Evolutionary conservation across 2,329 filamentous ascomycete species (phyloP).

Genomic region (Fusarium acutatum): DNA sequence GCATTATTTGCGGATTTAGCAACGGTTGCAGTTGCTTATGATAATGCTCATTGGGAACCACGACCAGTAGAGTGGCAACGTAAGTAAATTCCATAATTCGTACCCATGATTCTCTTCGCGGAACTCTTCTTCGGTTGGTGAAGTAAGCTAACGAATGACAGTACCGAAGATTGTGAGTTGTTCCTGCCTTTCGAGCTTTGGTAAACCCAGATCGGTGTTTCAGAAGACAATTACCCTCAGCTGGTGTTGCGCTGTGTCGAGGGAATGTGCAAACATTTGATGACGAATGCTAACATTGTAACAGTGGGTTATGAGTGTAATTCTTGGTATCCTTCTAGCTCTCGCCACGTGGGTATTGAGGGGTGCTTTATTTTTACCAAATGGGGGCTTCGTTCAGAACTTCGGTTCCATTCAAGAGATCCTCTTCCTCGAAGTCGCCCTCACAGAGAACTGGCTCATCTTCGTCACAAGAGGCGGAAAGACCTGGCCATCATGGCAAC

Average conservation of each 20-base stretch:
- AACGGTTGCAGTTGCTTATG: constrained; percentile 22
- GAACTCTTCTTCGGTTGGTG: background rate
- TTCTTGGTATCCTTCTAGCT: background rate
- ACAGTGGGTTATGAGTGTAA: constrained; percentile 19
- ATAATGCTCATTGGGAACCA: constrained; percentile 24
- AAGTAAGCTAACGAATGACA: background rate
- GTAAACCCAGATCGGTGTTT: background rate
- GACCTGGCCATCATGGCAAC: constrained; percentile 29
- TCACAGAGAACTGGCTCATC: constrained; percentile 29
- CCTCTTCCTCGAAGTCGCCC: constrained; percentile 16
- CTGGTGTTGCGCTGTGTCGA: background rate
- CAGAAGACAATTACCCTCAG: background rate
- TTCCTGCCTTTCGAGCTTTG: background rate
- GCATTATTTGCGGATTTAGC: constrained; percentile 10
- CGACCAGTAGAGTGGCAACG: constrained; percentile 2
- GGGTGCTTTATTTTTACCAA: background rate
- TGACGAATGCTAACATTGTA: fast-evolving
- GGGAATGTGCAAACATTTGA: background rate
- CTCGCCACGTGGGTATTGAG: background rate
- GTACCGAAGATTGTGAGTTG: background rate
- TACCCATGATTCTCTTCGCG: too few relatives aligned
- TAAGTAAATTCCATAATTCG: too few relatives aligned
- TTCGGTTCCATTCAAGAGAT: constrained; percentile 17
- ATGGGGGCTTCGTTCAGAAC: constrained; percentile 5
- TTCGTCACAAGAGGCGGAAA: constrained; percentile 24